Evolutionary conservation across 495 filamentous ascomycete species (phyloP).

Genomic region (Xylaria grammica): DNA sequence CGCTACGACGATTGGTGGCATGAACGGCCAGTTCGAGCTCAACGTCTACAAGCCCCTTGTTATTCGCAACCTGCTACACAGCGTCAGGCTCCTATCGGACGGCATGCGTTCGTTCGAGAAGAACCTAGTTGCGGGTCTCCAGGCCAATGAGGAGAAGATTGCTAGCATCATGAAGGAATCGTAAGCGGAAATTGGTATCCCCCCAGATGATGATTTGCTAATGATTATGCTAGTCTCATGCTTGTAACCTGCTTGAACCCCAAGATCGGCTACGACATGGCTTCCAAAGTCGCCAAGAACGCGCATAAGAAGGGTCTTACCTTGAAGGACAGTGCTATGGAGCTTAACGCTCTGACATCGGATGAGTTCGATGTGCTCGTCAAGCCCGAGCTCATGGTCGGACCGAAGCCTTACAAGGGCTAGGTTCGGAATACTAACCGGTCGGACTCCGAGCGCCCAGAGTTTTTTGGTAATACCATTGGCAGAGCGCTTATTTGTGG

Average conservation of each 20-base stretch:
- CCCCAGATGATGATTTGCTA: neutral
- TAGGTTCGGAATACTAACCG: slow-evolving; percentile 22
- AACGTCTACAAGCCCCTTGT: slow-evolving; percentile 99
- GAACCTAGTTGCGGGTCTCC: slow-evolving; percentile 85
- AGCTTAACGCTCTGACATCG: slow-evolving; percentile 86
- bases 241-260: slow-evolving; percentile 98
- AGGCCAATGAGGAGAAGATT: slow-evolving; percentile 93
- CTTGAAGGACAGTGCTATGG: slow-evolving; percentile 91
- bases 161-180: slow-evolving; percentile 83
- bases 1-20: slow-evolving; percentile 87
- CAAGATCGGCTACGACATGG: slow-evolving; percentile 98
- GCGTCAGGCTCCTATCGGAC: slow-evolving; percentile 81
- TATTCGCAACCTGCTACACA: slow-evolving; percentile 94
- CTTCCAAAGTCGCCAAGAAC: slow-evolving; percentile 97
- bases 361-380: slow-evolving; percentile 92
- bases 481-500: neutral
- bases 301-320: slow-evolving; percentile 97
- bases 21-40: slow-evolving; percentile 98
- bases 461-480: neutral
- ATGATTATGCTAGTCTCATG: slow-evolving; percentile 73
- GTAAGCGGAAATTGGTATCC: slow-evolving; percentile 44
- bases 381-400: slow-evolving; percentile 95
- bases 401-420: slow-evolving; percentile 67
- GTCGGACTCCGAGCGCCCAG: neutral
- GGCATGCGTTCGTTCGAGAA: slow-evolving; percentile 94